Evolutionary conservation across 2,329 filamentous ascomycete genomes (phyloP), one percentile per base, ranked within the genome.

Genomic region (Arthrobotrys conoides): DNA sequence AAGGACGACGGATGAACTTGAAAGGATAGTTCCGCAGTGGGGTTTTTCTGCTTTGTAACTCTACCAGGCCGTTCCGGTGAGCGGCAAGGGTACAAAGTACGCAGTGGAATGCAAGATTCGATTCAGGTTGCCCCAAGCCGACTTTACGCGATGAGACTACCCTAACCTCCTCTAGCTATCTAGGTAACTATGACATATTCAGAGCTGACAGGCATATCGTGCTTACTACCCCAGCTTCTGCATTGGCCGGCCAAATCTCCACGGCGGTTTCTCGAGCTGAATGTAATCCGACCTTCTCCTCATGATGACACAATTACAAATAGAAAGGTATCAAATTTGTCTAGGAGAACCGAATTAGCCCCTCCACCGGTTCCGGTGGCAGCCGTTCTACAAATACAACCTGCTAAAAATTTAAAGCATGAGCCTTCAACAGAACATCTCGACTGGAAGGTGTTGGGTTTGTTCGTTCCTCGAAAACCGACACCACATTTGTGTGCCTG

Each of bases 121-220:
- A 69, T 75, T 68, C 71, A 67, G 65, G 71, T 70, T 57, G 36
- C 46, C 55, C 57, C 64, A 76, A 70, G 71, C 65, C 71, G 65
- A 76, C 27, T 76, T 69, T 76, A 76, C 71, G 65, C 65, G 71
- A 76, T 76, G 71, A 76, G 71, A 57, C 46, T 70, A 67, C 65
- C 6, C 8, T 46, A 18, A 46, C 44, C 71, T 66, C 46, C 65
- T 51, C 71, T 66, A 70, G 64, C 65, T 66, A 70, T 51, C 71
- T 66, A 70, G 64, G 57, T 66, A 70, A 53, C 65, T 76, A 76
- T 76, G 71, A 76, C 71, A 76, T 76, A 64, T 41, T 65, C 46
- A 36, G 44, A 69, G 71, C 64, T 76, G 57, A 65, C 36, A 24
- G 14, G 33, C 49, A 41, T 46, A 46, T 61, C 22, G 20, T 68